phyloP scores from a whole-genome alignment of 345 rosid species.

The Eutrema japonicum region DNA sequence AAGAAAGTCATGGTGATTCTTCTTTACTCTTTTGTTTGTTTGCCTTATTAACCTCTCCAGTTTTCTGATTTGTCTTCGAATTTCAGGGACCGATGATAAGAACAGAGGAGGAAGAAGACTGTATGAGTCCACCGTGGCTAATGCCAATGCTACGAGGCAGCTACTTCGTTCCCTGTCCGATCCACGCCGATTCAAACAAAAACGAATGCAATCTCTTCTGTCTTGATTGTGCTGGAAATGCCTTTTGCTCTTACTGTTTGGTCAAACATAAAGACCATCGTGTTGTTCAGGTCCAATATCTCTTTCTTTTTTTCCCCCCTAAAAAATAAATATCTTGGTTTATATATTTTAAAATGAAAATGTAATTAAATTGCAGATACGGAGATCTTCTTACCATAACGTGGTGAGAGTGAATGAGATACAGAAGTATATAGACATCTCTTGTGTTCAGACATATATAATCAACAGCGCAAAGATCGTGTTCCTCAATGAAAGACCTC shows the following conservation, averaged over 20 bases:
- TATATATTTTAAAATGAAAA: not conserved
- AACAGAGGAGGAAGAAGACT: conserved; percentile 50
- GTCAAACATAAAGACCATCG: conserved; percentile 74
- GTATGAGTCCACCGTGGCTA: conserved; percentile 68
- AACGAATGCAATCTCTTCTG: conserved; percentile 92
- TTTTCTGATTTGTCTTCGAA: conserved; percentile 19
- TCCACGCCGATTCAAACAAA: conserved; percentile 73
- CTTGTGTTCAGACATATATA: conserved; percentile 86
- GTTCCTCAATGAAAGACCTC: conserved; percentile 87
- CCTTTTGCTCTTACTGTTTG: conserved; percentile 82
- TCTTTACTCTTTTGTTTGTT: not conserved
- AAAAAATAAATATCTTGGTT: not conserved
- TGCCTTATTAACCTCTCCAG: not conserved
- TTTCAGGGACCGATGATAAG: conserved; percentile 49
- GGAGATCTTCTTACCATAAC: conserved; percentile 94
- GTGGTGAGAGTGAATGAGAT: conserved; percentile 94
- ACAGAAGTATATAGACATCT: conserved; percentile 78
- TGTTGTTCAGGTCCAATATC: conserved; percentile 63
- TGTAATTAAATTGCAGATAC: conserved; percentile 55
- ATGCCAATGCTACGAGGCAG: conserved; percentile 70
- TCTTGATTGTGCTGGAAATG: conserved; percentile 74
- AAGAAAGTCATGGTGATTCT: conserved; percentile 56
- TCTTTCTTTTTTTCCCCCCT: not conserved
- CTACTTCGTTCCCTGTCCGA: conserved; percentile 71
- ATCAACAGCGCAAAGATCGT: conserved; percentile 94